Evolutionary conservation across 495 filamentous ascomycete species (phyloP), one percentile per base, ranked within the genome.

Genomic region (Aspergillus steynii): DNA sequence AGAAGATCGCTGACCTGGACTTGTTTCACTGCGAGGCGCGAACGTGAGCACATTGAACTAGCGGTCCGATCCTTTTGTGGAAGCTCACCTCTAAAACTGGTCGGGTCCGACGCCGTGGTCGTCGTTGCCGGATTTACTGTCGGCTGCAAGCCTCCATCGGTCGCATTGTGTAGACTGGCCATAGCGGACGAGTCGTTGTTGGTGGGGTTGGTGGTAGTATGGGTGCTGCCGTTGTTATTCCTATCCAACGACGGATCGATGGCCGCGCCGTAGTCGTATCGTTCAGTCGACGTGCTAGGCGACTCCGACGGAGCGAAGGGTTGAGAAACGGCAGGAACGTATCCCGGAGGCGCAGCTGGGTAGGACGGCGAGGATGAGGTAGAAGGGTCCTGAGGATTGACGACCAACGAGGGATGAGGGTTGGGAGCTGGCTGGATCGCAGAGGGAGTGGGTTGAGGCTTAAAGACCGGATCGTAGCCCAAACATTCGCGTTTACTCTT

Each of bases 401-500:
- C 74, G 29, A 82, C 77, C 54, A 80, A 67, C 48, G 76, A 77
- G 28, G 77, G 79, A 53, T 80, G 77, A 62, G 77, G 76, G 63
- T 82, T 85, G 56, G 82, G 85, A 63, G 88, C 89, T 61, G 91
- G 90, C 72, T 94, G 91, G 63, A 96, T 92, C 55, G 86, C 83
- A 48, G 90, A 81, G 15, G 91, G 90, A 25, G 87, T 74, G 12
- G 90, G 87, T 68, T 93, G 90, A 67, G 88, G 85, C 75, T 96
- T 96, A 80, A 99, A 99, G 62, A 98, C 96, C 45, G 95, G 95
- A 72, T 99, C 95, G 86, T 99, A 99, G 50, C 95, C 95, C 54
- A 96, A 74, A 72, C 95, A 99, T 70, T 98, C 95, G 67, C 95
- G 90, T 75, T 97, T 98, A 69, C 92, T 97, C 77, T 97, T 99